phyloP scores from a whole-genome alignment of 371 early-diverging fungal species.

The Gilbertella persicaria region DNA sequence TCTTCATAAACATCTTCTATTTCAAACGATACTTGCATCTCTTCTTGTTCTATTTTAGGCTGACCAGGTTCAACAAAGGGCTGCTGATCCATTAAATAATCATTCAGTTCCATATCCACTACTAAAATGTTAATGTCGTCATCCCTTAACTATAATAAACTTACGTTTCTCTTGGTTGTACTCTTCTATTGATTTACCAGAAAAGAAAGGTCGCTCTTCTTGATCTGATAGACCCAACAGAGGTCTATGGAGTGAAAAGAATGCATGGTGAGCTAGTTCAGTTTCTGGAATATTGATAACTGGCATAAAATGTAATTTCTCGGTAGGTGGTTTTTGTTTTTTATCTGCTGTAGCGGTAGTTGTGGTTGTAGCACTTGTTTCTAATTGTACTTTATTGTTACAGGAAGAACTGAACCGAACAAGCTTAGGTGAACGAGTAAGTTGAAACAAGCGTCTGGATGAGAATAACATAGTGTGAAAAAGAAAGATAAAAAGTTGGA shows the following conservation, averaged over 20 bases:
- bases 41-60: not conserved
- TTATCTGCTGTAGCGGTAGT: constrained; percentile 1
- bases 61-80: constrained; percentile 37
- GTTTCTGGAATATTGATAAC: constrained; percentile 54
- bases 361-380: constrained; percentile 2
- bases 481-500: not conserved
- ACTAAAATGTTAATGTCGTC: constrained; percentile 16
- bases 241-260: constrained; percentile 53
- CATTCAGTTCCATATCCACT: constrained; percentile 30
- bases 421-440: not conserved
- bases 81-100: constrained; percentile 32
- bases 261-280: constrained; percentile 51
- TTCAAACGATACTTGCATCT: constrained; percentile 8
- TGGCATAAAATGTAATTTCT: constrained; percentile 40
- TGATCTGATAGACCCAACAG: constrained; percentile 43
- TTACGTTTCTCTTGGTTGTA: constrained; percentile 20
- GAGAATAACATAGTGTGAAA: constrained; percentile 11
- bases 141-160: not conserved
- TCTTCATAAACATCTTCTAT: constrained; percentile 3
- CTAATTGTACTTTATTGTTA: constrained; percentile 10
- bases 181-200: constrained; percentile 12
- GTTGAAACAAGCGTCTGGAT: not conserved
- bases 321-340: not conserved
- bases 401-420: constrained; percentile 17
- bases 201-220: constrained; percentile 43